Conservation (phyloP, 2,329 filamentous ascomycete species). For the Colletotrichum australisinense region DNA sequence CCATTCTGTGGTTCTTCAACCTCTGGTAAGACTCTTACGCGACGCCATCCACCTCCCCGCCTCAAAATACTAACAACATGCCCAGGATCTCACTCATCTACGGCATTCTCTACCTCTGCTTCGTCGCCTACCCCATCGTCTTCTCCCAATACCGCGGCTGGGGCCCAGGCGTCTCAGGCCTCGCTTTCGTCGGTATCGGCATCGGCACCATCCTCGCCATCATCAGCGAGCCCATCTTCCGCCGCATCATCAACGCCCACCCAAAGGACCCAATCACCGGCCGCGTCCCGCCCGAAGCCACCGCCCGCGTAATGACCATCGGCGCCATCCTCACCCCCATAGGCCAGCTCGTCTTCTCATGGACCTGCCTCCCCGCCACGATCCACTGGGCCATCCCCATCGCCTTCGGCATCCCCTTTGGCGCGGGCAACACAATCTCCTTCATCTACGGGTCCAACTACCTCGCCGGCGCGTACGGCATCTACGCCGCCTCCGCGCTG, state of each 20-base stretch:
- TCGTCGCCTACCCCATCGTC: conserved; percentile 89
- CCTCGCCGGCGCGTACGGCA: conserved; percentile 77
- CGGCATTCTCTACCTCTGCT: conserved; percentile 88
- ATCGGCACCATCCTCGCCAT: conserved; percentile 73
- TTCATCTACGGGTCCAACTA: conserved; percentile 90
- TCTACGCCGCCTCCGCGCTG: conserved; percentile 84
- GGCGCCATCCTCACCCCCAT: conserved; percentile 79
- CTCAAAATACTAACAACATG: not conserved
- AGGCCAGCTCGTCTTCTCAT: conserved; percentile 88
- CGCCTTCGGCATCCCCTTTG: conserved; percentile 82
- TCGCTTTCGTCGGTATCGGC: conserved; percentile 81
- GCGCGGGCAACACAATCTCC: conserved; percentile 78
- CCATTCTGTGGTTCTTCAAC: conserved; percentile 80
- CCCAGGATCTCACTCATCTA: conserved; percentile 83
- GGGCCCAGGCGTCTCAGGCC: conserved; percentile 77
- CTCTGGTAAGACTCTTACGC: conserved; percentile 62
- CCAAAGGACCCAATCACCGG: conserved; percentile 80
- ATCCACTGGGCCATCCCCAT: conserved; percentile 89
- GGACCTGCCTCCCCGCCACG: conserved; percentile 81
- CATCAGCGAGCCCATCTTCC: conserved; percentile 75
- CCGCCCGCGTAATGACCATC: conserved; percentile 83
- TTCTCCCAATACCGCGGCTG: conserved; percentile 82
- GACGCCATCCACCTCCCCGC: too few relatives aligned
- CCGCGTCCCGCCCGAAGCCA: conserved; percentile 80
- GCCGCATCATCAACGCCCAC: conserved; percentile 82